These are phyloP conservation scores for Mortierella sp. DNA, from an alignment of 371 early-diverging fungal genomes.

Conservation along the genomic window DNA sequence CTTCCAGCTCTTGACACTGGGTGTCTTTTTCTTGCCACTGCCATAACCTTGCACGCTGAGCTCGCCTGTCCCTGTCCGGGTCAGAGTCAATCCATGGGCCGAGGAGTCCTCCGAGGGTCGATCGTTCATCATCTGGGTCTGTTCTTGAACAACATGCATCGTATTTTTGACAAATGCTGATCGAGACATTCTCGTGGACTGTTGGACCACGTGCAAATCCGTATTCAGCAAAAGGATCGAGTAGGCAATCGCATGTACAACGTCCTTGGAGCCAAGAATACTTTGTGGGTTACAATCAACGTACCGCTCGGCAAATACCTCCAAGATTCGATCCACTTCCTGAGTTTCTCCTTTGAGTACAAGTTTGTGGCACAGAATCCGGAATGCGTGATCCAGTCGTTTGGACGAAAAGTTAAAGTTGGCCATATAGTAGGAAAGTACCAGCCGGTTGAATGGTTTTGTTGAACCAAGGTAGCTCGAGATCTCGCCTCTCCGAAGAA, in stretches of 20 bases:
- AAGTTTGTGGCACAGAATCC: constrained; percentile 79
- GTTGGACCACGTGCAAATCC: constrained; percentile 86
- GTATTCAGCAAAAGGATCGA: constrained; percentile 90
- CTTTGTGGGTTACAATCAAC: constrained; percentile 80
- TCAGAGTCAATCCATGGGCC: constrained; percentile 17
- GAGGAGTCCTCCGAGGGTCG: constrained; percentile 32
- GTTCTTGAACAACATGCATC: constrained; percentile 62
- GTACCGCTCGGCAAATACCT: constrained; percentile 79
- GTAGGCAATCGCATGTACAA: constrained; percentile 85
- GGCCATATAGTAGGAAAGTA: constrained; percentile 74
- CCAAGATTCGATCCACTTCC: constrained; percentile 86
- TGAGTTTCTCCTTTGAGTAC: constrained; percentile 91
- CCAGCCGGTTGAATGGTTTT: constrained; percentile 57
- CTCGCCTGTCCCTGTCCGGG: constrained; percentile 27
- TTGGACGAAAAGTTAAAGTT: constrained; percentile 75
- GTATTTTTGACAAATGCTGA: constrained; percentile 69
- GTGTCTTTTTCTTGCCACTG: constrained; percentile 30
- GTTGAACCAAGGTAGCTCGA: constrained; percentile 11
- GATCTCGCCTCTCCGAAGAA: constrained; percentile 9
- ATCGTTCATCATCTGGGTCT: constrained; percentile 15
- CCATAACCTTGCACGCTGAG: constrained; percentile 17
- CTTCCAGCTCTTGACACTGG: constrained; percentile 46
- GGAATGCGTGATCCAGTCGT: constrained; percentile 80
- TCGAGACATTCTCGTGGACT: constrained; percentile 64
- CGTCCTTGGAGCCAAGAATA: constrained; percentile 64